Base-by-base conservation (phyloP, 371 early-diverging fungal genomes). In the Apophysomyces trapeziformis region DNA sequence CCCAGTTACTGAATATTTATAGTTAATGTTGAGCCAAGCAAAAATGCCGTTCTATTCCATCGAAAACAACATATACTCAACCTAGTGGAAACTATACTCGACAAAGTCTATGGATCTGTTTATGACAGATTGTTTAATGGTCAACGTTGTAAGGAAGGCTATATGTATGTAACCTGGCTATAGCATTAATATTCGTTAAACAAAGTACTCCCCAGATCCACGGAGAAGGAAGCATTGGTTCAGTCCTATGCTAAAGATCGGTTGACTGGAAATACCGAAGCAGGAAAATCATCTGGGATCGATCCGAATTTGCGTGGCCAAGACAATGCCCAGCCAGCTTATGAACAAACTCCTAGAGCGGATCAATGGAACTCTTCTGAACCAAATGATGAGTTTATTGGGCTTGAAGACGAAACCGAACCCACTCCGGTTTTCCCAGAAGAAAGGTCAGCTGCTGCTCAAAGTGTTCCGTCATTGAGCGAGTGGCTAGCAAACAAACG, bases 1-100 rank as follows among this genome's bases (percentile, higher is more conserved):
- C 6, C 4, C 13, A 16, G n/a, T 50, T 38, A 37, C 13, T 32
- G 45, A 45, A 13, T 26, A 7, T 13, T 18, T 32, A 5, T 66
- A 82, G 83, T 82, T 7, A 82, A 82, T 59, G 47, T 82, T 16
- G 83, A 82, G 35, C 83, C 83, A 0, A 69, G 67, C 57, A 82
- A 82, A 38, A 70, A 66, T 32, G 73, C 68, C 0, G 68, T 82
- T 12, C 50, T 76, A 4, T 66, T 82, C 35, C 83, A 79, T 21
- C 50, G 77, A 6, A 74, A 74, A 26, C 64, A 73, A 46, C 37
- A 38, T 5, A 60, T 82, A 1, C 26, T 72, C 7, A 60, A 71
- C 37, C 37, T 72, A 1, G 37, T 78, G 0, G 66, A 76, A 37
- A 46, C 39, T 0, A 44, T 78, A 7, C 35, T 82, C 18, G 62